Base-by-base conservation (phyloP, 768 basidiomycete species). In the Rhodotorula sphaerocarpa region DNA sequence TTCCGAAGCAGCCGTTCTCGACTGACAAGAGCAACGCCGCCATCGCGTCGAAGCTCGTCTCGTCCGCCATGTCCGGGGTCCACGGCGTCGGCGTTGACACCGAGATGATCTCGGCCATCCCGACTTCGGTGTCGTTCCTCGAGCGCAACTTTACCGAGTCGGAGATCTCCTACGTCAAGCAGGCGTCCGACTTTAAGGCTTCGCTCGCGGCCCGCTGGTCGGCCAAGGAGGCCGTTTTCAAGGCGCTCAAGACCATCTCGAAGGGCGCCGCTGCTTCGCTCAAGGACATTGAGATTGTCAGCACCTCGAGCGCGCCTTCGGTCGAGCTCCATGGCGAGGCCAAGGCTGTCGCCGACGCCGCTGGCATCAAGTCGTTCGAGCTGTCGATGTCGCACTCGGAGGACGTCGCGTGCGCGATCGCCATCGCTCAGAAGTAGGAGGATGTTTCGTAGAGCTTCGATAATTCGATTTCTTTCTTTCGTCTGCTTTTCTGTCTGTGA, bases 161-260 rank as follows among this genome's bases (percentile, higher is more conserved):
- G 28, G 95, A 99, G 77, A 82, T 86, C 69, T 77, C 81, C 16
- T 96, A 97, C 79, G 96, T 92, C 77, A 80, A 78, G 54, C 70
- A 81, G n/a, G 90, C 96, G 72, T 85, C 93, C 4, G 88, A 87
- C 51, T 84, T 88, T 23, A 76, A 82, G 2, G 86, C 95, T 12
- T 96, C 93, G 3, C 91, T 95, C 73, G 93, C 95, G 27, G 92
- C 88, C 41, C 87, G 92, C 59, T 99, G 95, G 93, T 88, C 83
- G 33, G 93, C 90, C 55, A 99, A 97, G 77, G 95, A 97, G 75
- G 93, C 92, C 5, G 84, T 87, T 57, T 96, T 97, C 84, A 97
- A 97, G 79, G 87, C 90, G 7, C 81, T 99, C 2, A 87, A 89
- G 27, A 86, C 90, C 47, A 78, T 84, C 25, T 90, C 88, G 6